Evolutionary conservation across 2,329 filamentous ascomycete genomes (phyloP), one percentile per base, ranked within the genome.

Genomic region (Xylaria sp.): DNA sequence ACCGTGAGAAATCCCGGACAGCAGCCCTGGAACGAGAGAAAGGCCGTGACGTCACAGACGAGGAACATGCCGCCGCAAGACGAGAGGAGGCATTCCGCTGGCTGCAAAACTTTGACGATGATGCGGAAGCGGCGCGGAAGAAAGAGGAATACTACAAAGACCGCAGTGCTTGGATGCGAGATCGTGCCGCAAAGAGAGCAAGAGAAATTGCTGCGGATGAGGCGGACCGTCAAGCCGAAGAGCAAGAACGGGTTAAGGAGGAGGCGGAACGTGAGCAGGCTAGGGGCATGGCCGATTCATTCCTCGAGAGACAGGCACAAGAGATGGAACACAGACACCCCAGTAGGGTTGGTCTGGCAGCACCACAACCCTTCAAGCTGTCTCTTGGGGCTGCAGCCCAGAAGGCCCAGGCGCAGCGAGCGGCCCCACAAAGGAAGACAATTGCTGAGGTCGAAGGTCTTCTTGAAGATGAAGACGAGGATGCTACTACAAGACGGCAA

Each of bases 391-490:
- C 93, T 0, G 93, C 94, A 0, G 93, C 93, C 0, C 93, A 97
- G 79, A 93, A 85, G 74, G 85, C 85, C 0, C 86, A 88, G 58
- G 86, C 86, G 0, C 86, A 87, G 66, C 83, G 85, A 48, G 82
- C 82, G 0, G 85, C 85, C 14, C 82, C 88, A 0, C 85, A 88
- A 66, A 88, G 93, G 68, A 91, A 94, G 69, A 97, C 93, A 0
- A 91, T 97, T 69, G 94, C 94, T 65, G 96, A 99, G 78, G 93
- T 99, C 64, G 96, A 98, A 83, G 93, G 93, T 36, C 85, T 99
- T 0, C 85, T 99, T 72, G 96, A 98, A 81, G 94, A 98, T 80
- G 96, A 98, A 80, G 96, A 98, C 77, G 92, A 96, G 70, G 88
- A 92, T 58, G 83, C 85, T 58, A 86, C 87, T 24, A 88, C 88